Percentiles rank a stretch among this genome's conserved stretches.
These are phyloP conservation scores for Aureobasidium sp. DNA, from an alignment of 2,329 filamentous ascomycete species.

Conservation along the genomic window DNA sequence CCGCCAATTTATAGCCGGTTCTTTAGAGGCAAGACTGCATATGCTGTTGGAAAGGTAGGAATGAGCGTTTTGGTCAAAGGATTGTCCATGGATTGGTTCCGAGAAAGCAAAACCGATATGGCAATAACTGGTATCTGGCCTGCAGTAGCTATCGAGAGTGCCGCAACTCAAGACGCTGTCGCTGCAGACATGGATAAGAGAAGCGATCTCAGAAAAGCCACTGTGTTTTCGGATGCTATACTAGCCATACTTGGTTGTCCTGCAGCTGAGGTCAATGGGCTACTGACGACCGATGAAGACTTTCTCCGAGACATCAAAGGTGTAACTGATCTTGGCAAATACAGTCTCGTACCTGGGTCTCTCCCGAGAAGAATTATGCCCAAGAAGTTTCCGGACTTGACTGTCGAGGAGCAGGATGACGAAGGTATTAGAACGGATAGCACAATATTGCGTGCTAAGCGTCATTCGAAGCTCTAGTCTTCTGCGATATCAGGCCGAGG, in stretches of 20 bases:
- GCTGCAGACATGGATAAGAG: slow-evolving; percentile 20
- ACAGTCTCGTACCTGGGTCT: slow-evolving; percentile 57
- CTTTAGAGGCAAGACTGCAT: slow-evolving; percentile 77
- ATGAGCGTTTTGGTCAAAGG: slow-evolving; percentile 80
- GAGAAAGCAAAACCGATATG: slow-evolving; percentile 59
- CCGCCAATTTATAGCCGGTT: slow-evolving; percentile 82
- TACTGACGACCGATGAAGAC: slow-evolving; percentile 70
- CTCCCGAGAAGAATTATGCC: slow-evolving; percentile 73
- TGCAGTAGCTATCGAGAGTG: slow-evolving; percentile 66
- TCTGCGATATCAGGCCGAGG: too few relatives aligned
- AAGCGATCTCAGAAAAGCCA: slow-evolving; percentile 27
- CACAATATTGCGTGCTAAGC: slow-evolving; percentile 24
- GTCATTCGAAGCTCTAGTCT: neutral
- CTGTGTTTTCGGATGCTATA: slow-evolving; percentile 73
- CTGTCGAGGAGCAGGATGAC: slow-evolving; percentile 70
- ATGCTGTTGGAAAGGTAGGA: slow-evolving; percentile 67
- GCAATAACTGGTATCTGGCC: slow-evolving; percentile 79
- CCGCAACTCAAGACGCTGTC: slow-evolving; percentile 53
- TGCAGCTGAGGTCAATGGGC: slow-evolving; percentile 56
- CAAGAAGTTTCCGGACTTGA: slow-evolving; percentile 55
- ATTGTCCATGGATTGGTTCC: slow-evolving; percentile 69
- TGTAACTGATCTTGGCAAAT: slow-evolving; percentile 63
- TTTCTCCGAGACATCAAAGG: slow-evolving; percentile 59
- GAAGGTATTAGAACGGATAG: slow-evolving; percentile 68
- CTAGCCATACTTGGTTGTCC: slow-evolving; percentile 60